phyloP scores from a whole-genome alignment of 306 rosid genomes.

The Begonia masoniana region DNA sequence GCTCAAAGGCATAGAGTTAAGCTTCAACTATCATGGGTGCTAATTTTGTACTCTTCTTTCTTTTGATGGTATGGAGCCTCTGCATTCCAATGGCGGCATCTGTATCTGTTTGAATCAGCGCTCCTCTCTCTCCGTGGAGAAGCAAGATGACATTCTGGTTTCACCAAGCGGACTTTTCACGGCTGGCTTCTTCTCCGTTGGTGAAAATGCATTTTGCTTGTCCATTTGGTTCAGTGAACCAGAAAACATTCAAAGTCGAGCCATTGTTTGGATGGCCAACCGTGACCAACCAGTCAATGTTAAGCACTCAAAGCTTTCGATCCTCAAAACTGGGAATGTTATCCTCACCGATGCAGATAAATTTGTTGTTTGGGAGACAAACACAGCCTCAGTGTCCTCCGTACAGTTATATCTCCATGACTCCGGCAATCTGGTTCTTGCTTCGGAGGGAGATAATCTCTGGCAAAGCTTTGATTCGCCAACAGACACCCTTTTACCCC shows the following conservation, averaged over 20 bases:
- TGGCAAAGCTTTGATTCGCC: conserved; percentile 41
- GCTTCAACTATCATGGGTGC: too few species aligned
- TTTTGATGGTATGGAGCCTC: too few species aligned
- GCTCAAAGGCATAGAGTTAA: too few species aligned
- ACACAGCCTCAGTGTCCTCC: conserved; percentile 1
- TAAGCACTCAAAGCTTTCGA: conserved; percentile 1
- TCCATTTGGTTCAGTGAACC: conserved; percentile 13
- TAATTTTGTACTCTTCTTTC: too few species aligned
- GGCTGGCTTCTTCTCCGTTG: conserved; percentile 10
- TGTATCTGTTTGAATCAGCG: too few species aligned
- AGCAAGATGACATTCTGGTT: too few species aligned
- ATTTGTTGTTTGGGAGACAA: conserved; percentile 13
- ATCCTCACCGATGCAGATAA: conserved; percentile 9
- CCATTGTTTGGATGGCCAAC: conserved; percentile 13
- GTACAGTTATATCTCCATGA: conserved; percentile 10
- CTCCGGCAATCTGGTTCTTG: conserved; percentile 29
- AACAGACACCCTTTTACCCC: conserved; percentile 29
- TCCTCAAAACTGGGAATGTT: conserved; percentile 1
- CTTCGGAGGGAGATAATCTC: neutral
- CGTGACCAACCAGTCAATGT: conserved; percentile 14
- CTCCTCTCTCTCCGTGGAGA: too few species aligned
- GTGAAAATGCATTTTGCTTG: conserved; percentile 9
- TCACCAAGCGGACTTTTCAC: neutral
- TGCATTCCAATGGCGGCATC: too few species aligned
- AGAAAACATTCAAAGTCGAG: neutral